Base-by-base conservation (phyloP, 345 rosid genomes). In the Fremontodendron californicum region DNA sequence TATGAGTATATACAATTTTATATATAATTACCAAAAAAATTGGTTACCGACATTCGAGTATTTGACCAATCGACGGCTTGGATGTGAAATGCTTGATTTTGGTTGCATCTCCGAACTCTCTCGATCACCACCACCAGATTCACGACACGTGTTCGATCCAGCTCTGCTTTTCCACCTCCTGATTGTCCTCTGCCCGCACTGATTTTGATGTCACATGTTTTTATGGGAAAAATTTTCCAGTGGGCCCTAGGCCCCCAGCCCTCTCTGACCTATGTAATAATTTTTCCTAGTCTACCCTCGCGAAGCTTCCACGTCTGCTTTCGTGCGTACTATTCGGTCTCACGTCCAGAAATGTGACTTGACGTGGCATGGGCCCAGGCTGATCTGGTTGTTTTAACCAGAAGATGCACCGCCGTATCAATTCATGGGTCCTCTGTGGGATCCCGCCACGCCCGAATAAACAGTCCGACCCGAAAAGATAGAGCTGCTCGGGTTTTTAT, bases 301-400 rank as follows among this genome's bases (percentile, higher is more conserved):
- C 18, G 80, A 82, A 79, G 51, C 51, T 75, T 77, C 84, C 84
- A 75, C 80, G 78, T 51, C 33, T 12, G 46, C 75, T 51, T 62
- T 5, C 9, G 12, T 68, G 12, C 55, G 64, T 54, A 35, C 43
- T 1, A 7, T 11, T 60, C 54, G 73, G 68, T 5, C 67, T 57
- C 33, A 4, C 46, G 23, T 65, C 31, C 27, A 35, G n/a, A 13
- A 2, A 62, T 6, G 13, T 37, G 78, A 52, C 29, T 75, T n/a
- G 65, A 21, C 39, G 15, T 6, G 66, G 42, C 39, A 15, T 60
- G 82, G 75, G 74, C 82, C 33, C 48, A 8, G 0, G 74, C 25
- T 69, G 73, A 27, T 69, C n/a, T 69, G 57, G 75, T 79, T 16
- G 65, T 11, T 64, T 19, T 33, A 61, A 45, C 39, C 1, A 10